phyloP scores from a whole-genome alignment of 2,329 filamentous ascomycete species.

The Fusarium tuaranense region DNA sequence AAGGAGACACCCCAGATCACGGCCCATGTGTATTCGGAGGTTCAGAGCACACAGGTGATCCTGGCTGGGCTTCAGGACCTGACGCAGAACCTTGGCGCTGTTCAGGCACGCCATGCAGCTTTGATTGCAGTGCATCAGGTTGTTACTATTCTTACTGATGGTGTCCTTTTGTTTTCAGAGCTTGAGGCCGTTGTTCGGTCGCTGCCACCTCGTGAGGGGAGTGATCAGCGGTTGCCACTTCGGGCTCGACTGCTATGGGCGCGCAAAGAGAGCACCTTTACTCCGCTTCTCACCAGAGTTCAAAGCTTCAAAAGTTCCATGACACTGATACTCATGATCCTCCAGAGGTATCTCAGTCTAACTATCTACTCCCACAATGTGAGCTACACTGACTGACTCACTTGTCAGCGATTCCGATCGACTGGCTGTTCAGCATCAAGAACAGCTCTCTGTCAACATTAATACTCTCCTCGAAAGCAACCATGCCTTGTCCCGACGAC shows the following conservation, averaged over 20 bases:
- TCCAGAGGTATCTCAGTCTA: not conserved
- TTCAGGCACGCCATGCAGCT: accelerated
- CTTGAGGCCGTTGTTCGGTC: conserved; percentile 9
- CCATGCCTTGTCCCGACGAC: not conserved
- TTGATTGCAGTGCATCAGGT: conserved; percentile 8
- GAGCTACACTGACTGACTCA: not conserved
- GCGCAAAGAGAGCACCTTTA: not conserved
- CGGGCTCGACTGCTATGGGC: not conserved
- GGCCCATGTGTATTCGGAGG: conserved; percentile 13
- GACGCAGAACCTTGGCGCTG: not conserved
- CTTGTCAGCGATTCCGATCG: not conserved
- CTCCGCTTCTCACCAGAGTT: not conserved
- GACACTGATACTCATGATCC: not conserved
- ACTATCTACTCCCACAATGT: too few species aligned
- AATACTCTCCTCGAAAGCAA: conserved; percentile 17
- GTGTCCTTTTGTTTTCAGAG: conserved; percentile 20
- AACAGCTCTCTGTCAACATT: conserved; percentile 41
- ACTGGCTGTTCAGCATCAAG: not conserved
- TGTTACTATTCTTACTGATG: conserved; percentile 2
- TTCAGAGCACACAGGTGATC: conserved; percentile 17
- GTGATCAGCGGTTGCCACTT: not conserved
- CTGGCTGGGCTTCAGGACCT: conserved; percentile 11
- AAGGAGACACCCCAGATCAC: conserved; percentile 32
- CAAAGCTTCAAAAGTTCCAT: not conserved
- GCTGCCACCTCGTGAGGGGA: not conserved